Evolutionary conservation across 2,329 filamentous ascomycete species (phyloP).

Genomic region (Claviceps sp.): DNA sequence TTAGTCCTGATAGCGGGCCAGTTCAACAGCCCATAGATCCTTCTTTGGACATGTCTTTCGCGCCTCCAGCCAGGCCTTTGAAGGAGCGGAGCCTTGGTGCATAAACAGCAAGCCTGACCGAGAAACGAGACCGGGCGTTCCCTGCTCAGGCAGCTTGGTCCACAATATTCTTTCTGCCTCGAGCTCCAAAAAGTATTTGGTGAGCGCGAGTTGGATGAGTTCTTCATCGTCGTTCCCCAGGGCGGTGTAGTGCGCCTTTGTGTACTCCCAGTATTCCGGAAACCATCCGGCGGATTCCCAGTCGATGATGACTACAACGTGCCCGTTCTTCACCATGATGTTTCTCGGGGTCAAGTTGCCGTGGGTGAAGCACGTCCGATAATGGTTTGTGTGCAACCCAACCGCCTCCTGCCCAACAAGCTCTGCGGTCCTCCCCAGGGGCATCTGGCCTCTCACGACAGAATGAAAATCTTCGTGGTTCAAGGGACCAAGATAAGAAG

Average conservation of each 20-base stretch:
- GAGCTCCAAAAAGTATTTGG: slow-evolving; percentile 14
- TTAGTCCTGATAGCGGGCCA: not conserved
- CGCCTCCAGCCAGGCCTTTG: slow-evolving; percentile 11
- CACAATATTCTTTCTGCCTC: slow-evolving; percentile 12
- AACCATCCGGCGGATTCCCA: slow-evolving; percentile 23
- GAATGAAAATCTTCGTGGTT: slow-evolving; percentile 15
- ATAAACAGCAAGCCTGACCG: not conserved
- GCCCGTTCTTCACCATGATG: slow-evolving; percentile 15
- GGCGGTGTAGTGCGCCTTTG: slow-evolving; percentile 14
- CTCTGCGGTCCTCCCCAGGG: slow-evolving; percentile 11
- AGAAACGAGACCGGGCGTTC: not conserved
- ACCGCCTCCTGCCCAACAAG: slow-evolving; percentile 13
- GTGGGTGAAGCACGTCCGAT: slow-evolving; percentile 15
- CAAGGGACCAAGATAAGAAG: slow-evolving; percentile 14
- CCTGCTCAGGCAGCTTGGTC: slow-evolving; percentile 11
- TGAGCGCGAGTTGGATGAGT: slow-evolving; percentile 10
- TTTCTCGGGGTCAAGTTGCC: slow-evolving; percentile 15
- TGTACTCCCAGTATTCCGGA: slow-evolving; percentile 19
- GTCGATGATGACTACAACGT: slow-evolving; percentile 17
- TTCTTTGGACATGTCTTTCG: slow-evolving; percentile 8
- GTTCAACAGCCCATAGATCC: slow-evolving; percentile 12
- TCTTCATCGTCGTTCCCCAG: slow-evolving; percentile 9
- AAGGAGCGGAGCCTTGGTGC: slow-evolving; percentile 10
- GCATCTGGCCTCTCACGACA: slow-evolving; percentile 10
- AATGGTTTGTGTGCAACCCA: slow-evolving; percentile 12